Evolutionary conservation across 345 rosid genomes (phyloP), one percentile per base, ranked within the genome.

Genomic region (Eucalyptus lansdowneana): DNA sequence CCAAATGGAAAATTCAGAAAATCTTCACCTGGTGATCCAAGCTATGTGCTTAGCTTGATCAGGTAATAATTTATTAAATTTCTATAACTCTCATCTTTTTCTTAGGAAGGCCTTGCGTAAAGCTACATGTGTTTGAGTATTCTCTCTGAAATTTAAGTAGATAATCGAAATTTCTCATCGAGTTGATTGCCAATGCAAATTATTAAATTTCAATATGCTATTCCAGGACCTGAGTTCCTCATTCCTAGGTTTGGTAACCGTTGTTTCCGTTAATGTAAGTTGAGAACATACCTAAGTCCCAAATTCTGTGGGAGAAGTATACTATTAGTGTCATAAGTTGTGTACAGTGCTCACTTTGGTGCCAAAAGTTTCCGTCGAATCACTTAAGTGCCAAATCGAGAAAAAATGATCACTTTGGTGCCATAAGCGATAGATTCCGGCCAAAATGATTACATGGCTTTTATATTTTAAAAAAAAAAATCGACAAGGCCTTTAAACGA

Each of bases 1-100:
- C 99, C 99, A 40, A 95, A 94, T 54, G 94, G 98, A 91, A 94
- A 92, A 86, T 97, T 96, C 93, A 96, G 94, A 90, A 97, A 97
- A 93, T 94, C 99, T 87, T 92, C 94, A 88, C 99, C 98, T 14
- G 95, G 97, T 87, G 95, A 94, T 91, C 97, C 97, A 5, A 93
- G 91, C 90, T 97, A 94, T 86, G 56, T 93, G 27, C 93, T 97
- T 86, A 94, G 91, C 94, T 89, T 95, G 80, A 92, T 92, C 2
- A 93, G 97, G 99, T 95, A 93, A 27, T 53, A 34, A 44, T 22
- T 65, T 67, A 24, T 45, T 21, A 53, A 16, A n/a, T 72, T 14
- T 54, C 31, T 87, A 72, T 47, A 37, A 72, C 81, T 19, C 80
- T 15, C 45, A 19, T 72, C 45, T 72, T 72, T 72, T 37, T 72